Evolutionary conservation across 345 rosid genomes (phyloP).

Genomic region (Populus ilicifolia): DNA sequence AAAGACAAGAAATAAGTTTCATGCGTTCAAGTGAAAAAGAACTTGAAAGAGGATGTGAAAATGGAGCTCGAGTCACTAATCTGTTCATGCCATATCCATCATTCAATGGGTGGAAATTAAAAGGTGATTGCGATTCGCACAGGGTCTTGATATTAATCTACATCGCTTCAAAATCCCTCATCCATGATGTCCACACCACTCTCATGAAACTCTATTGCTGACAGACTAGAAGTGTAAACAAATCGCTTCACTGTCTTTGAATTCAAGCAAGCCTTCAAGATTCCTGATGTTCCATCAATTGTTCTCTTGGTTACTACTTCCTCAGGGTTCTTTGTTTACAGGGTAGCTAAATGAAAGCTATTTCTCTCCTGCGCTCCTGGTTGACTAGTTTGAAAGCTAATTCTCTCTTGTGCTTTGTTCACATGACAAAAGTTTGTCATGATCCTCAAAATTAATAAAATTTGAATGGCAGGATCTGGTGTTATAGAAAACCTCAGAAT

Average conservation of each 20-base stretch:
- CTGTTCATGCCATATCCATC: too few relatives aligned
- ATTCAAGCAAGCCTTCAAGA: conserved; percentile 47
- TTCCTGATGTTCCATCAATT: conserved; percentile 45
- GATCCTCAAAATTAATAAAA: too few relatives aligned
- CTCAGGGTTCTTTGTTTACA: conserved; percentile 39
- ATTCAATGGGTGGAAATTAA: too few relatives aligned
- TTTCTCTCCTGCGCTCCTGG: conserved; percentile 44
- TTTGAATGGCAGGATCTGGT: too few relatives aligned
- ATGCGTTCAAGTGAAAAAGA: too few relatives aligned
- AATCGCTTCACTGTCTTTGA: conserved; percentile 54
- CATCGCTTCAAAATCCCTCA: conserved; percentile 36
- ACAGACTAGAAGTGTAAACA: conserved; percentile 57
- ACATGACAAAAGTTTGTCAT: neutral
- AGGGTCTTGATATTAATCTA: conserved; percentile 1
- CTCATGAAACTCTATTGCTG: conserved; percentile 1
- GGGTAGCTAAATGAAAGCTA: conserved; percentile 39
- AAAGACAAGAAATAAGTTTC: too few relatives aligned
- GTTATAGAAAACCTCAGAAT: too few relatives aligned
- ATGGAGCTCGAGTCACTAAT: too few relatives aligned
- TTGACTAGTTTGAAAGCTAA: conserved; percentile 48
- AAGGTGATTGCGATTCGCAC: too few relatives aligned
- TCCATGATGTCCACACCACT: conserved; percentile 16
- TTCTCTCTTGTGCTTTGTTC: conserved; percentile 48
- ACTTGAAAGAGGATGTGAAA: too few relatives aligned
- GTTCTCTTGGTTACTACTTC: conserved; percentile 43